These are phyloP conservation scores for Tolypocladium sp. DNA, from an alignment of 2,329 filamentous ascomycete genomes.

Conservation along the genomic window DNA sequence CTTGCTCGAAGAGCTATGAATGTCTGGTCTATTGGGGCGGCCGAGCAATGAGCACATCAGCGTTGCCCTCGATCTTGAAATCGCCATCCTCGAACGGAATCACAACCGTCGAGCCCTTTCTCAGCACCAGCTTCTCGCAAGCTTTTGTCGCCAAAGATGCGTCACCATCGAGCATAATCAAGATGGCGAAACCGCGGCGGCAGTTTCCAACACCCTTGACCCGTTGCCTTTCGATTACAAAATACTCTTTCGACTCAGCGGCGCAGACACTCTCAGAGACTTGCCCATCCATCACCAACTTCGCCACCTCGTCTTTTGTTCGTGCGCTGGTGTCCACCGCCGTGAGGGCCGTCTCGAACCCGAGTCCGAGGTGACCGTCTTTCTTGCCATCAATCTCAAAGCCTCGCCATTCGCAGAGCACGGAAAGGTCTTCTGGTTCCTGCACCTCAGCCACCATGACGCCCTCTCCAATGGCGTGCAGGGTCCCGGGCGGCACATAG, in stretches of 20 bases:
- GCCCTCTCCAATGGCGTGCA: conserved; percentile 13
- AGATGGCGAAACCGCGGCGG: conserved; percentile 6
- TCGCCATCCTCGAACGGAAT: conserved; percentile 7
- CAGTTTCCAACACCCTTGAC: conserved; percentile 1
- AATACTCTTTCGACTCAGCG: conserved; percentile 7
- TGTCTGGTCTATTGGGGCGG: conserved; percentile 2
- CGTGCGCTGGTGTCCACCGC: conserved; percentile 5
- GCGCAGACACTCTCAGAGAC: conserved; percentile 1
- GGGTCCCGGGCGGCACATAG: conserved; percentile 9
- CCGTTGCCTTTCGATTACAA: conserved; percentile 4
- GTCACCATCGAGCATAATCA: conserved; percentile 5
- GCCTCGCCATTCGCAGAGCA: conserved; percentile 9
- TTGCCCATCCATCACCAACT: conserved; percentile 1
- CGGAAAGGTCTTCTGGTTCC: conserved; percentile 9
- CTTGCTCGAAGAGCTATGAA: too few relatives aligned
- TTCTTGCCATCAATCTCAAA: conserved; percentile 7
- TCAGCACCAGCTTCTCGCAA: not conserved
- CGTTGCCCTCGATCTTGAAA: conserved; percentile 4
- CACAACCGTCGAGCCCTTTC: conserved; percentile 7
- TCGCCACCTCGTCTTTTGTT: conserved; percentile 4
- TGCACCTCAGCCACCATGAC: conserved; percentile 10
- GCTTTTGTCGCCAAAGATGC: conserved; percentile 1
- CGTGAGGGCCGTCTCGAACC: conserved; percentile 8
- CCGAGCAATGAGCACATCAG: conserved; percentile 8
- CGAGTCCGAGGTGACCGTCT: conserved; percentile 9